These are phyloP conservation scores for Sporothrix mexicana DNA, from an alignment of 2,329 filamentous ascomycete genomes.

Conservation along the genomic window DNA sequence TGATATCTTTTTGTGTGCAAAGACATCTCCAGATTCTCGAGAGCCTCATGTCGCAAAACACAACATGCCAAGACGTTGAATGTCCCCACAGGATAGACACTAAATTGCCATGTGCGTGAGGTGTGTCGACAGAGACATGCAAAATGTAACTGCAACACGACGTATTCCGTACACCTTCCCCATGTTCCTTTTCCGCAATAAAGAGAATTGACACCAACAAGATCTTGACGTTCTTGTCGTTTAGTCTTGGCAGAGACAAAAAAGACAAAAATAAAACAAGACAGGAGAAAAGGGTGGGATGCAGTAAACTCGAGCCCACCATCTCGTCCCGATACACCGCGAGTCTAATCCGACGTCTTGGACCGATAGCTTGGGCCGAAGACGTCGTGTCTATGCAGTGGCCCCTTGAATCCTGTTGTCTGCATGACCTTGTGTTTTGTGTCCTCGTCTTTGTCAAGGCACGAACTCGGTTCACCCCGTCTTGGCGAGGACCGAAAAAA, in stretches of 20 bases:
- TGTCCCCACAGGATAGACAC: background rate
- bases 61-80: background rate
- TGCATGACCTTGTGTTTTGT: background rate
- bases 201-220: background rate
- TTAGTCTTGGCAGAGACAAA: constrained; percentile 8
- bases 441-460: background rate
- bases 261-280: background rate
- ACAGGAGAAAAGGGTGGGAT: no score
- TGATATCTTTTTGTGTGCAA: background rate
- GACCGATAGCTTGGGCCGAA: background rate
- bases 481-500: background rate
- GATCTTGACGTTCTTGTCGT: background rate
- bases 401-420: background rate
- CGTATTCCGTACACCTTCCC: no score
- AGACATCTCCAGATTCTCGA: background rate
- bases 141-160: background rate
- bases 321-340: constrained; percentile 1
- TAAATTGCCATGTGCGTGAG: background rate
- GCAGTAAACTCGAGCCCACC: background rate
- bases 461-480: constrained; percentile 14
- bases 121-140: background rate
- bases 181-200: background rate
- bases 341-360: background rate
- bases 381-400: no score
- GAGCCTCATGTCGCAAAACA: constrained; percentile 1